Conservation (phyloP, 2,329 filamentous ascomycete species). For the Epichloe typhina region DNA sequence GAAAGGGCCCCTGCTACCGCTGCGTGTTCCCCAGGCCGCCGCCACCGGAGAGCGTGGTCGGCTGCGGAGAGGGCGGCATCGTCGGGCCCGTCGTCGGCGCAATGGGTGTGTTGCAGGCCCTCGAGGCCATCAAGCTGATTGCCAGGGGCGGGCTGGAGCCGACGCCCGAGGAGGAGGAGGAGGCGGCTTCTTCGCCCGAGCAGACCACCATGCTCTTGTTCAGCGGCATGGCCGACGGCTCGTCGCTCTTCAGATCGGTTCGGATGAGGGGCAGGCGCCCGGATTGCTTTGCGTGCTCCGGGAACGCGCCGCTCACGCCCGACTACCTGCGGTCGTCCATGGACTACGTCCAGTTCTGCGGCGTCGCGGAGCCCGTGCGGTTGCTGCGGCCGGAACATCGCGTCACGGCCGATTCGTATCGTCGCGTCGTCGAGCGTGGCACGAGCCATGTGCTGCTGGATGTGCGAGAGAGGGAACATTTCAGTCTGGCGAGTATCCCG, state of each 20-base stretch:
- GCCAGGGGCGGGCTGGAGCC: constrained; percentile 24
- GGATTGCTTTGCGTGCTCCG: constrained; percentile 67
- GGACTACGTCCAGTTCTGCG: constrained; percentile 83
- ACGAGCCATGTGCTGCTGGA: constrained; percentile 54
- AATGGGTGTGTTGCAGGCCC: constrained; percentile 86
- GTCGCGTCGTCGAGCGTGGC: constrained; percentile 8
- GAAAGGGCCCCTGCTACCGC: constrained; percentile 73
- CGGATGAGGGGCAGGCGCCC: constrained; percentile 58
- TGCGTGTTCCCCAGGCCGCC: constrained; percentile 86
- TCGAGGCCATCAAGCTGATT: constrained; percentile 81
- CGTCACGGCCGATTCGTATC: constrained; percentile 52
- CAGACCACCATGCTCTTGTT: constrained; percentile 32
- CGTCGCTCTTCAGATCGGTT: constrained; percentile 52
- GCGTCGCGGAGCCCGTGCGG: constrained; percentile 40
- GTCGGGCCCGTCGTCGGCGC: constrained; percentile 82
- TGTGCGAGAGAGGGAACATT: constrained; percentile 74
- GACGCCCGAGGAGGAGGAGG: background rate
- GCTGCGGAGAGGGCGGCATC: constrained; percentile 87
- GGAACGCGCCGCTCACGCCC: constrained; percentile 42
- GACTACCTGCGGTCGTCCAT: constrained; percentile 49
- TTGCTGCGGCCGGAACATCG: constrained; percentile 52
- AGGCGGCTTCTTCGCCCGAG: constrained; percentile 5
- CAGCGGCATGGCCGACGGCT: constrained; percentile 25
- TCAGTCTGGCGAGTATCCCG: constrained; percentile 61
- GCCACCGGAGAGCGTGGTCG: constrained; percentile 66